Conservation (phyloP, 2,329 filamentous ascomycete species). For the Fusarium udum region DNA sequence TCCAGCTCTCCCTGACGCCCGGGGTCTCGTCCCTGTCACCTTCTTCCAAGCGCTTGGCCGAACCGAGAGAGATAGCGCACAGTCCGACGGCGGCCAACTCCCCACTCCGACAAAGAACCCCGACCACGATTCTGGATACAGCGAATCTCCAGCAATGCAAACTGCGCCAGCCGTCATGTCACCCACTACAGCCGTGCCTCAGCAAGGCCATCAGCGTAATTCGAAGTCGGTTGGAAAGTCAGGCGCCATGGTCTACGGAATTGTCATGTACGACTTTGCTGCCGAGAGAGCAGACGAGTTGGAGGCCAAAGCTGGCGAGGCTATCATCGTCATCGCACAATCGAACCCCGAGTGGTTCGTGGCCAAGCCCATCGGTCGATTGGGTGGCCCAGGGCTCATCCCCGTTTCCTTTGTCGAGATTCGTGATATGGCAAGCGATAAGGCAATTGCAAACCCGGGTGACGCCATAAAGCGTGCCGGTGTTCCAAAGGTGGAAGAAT, state of each 20-base stretch:
- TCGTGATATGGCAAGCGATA: slow-evolving; percentile 88
- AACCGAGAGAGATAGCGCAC: slow-evolving; percentile 87
- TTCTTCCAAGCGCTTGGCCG: slow-evolving; percentile 95
- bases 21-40: slow-evolving; percentile 90
- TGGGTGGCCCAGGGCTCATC: slow-evolving; percentile 95
- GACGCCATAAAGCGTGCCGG: slow-evolving; percentile 89
- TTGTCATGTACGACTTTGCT: slow-evolving; percentile 96
- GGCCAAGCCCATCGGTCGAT: slow-evolving; percentile 95
- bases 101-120: slow-evolving; percentile 65
- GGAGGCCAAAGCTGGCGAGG: slow-evolving; percentile 93
- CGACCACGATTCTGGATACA: slow-evolving; percentile 91
- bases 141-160: slow-evolving; percentile 49
- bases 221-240: slow-evolving; percentile 63
- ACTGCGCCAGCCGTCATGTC: slow-evolving; percentile 31
- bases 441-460: slow-evolving; percentile 80
- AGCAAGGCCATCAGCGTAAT: slow-evolving; percentile 53
- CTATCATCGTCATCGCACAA: slow-evolving; percentile 97
- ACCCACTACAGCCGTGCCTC: slow-evolving; percentile 30
- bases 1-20: slow-evolving; percentile 83
- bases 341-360: slow-evolving; percentile 99
- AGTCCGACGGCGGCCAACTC: slow-evolving; percentile 66
- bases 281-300: slow-evolving; percentile 96
- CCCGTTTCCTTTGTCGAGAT: slow-evolving; percentile 98
- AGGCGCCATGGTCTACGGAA: slow-evolving; percentile 93
- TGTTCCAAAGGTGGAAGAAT: slow-evolving; percentile 95